Base-by-base conservation (phyloP, 1,284 basidiomycete genomes). In the Apiotrichum sp. region DNA sequence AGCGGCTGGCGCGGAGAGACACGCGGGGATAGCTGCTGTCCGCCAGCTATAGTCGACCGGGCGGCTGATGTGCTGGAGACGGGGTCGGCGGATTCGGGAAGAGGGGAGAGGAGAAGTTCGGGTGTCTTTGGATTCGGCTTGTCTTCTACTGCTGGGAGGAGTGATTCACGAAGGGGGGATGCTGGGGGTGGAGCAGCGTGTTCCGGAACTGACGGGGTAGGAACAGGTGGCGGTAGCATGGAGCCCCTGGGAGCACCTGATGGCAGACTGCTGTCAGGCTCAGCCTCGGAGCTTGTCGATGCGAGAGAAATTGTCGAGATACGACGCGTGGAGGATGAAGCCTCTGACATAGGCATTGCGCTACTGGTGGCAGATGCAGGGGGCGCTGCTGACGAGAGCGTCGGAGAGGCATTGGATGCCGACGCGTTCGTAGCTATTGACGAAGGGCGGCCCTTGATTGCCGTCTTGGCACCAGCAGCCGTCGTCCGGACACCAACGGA, bases 1-100 rank as follows among this genome's bases (percentile, higher is more conserved):
- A 44, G 47, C 8, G 53, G 51, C n/a, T 53, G 47, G 2, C 50
- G 51, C 5, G 56, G 53, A 7, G 47, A 53, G 5, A 44, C 29
- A 3, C 36, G 44, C 35, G 50, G 50, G 3, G 50, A 52, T 16
- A 44, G 50, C 32, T 40, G 48, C n/a, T 34, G 29, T 22, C 22
- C 22, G 4, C 38, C 35, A 16, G 13, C 35, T 16, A 48, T 9
- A 7, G 47, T 38, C 6, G 47, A 38, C 9, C 47, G 35, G 6
- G 11, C 44, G 14, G 22, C 11, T 7, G 44, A 29, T 6, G 47
- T 16, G 36, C 13, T 31, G 4, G 46, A 38, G 2, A 8, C 14
- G 8, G 36, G 29, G 9, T 38, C 39, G 22, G 46, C 29, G 22
- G 39, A 2, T 22, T 47, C 35, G 16, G 51, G 44, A 22, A 38